phyloP scores from a whole-genome alignment of 495 filamentous ascomycete species.

The Hypoxylon crocopeplum region DNA sequence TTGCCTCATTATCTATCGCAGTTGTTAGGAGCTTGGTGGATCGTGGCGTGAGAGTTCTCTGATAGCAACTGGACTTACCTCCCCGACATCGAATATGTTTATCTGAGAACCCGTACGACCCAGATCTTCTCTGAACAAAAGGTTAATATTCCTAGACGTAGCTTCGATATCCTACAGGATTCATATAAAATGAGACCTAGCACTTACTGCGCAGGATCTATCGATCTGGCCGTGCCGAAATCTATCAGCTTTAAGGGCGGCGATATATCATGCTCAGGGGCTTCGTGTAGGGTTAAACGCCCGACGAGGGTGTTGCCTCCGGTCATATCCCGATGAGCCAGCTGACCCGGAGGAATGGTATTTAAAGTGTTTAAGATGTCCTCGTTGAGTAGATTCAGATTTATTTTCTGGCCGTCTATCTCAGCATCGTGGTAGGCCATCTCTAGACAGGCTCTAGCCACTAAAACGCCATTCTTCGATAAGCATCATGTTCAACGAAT shows the following conservation, averaged over 20 bases:
- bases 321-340: slow-evolving; percentile 10
- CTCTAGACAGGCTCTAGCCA: slow-evolving; percentile 4
- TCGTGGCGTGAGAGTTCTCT: too few species aligned
- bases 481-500: background rate
- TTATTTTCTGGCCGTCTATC: background rate
- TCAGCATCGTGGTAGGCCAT: slow-evolving; percentile 16
- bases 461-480: background rate
- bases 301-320: slow-evolving; percentile 4
- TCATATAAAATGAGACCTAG: too few species aligned
- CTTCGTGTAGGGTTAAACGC: background rate
- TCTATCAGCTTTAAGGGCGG: slow-evolving; percentile 15
- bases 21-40: too few species aligned
- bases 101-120: too few species aligned
- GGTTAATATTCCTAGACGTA: too few species aligned
- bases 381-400: background rate
- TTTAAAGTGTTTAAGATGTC: too few species aligned
- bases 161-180: too few species aligned
- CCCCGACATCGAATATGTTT: too few species aligned
- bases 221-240: slow-evolving; percentile 2
- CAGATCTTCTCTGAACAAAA: too few species aligned
- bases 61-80: too few species aligned
- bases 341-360: background rate
- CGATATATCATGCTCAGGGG: slow-evolving; percentile 1
- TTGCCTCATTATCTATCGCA: too few species aligned
- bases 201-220: slow-evolving; percentile 10